Percentiles rank a stretch among this genome's conserved stretches.
Evolutionary conservation across 805 yeast species (phyloP).

Genomic region (Priceomyces medius): DNA sequence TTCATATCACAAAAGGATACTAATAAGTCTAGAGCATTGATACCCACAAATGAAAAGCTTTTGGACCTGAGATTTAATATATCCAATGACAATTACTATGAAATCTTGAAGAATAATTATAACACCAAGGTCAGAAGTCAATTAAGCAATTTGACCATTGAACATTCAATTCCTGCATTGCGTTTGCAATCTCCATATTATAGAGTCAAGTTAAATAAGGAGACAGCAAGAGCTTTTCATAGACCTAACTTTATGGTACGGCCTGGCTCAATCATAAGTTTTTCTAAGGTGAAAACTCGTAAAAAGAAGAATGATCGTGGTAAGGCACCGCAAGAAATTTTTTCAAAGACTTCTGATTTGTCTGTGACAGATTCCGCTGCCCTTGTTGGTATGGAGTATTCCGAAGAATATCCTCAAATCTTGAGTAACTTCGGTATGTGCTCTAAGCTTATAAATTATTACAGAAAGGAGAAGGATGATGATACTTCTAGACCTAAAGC

Average conservation of each 20-base stretch:
- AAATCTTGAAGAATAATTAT: constrained; percentile 76
- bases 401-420: constrained; percentile 83
- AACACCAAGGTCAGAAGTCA: constrained; percentile 91
- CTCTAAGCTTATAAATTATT: constrained; percentile 86
- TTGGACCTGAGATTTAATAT: constrained; percentile 68
- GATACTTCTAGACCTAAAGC: constrained; percentile 86
- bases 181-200: constrained; percentile 89
- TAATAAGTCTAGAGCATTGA: constrained; percentile 27
- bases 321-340: constrained; percentile 71
- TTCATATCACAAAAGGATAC: constrained; percentile 49
- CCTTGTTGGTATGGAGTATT: constrained; percentile 78
- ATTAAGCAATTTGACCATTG: constrained; percentile 84
- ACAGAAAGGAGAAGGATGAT: constrained; percentile 76
- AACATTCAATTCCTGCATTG: constrained; percentile 86
- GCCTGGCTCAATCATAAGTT: constrained; percentile 74
- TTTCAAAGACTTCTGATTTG: constrained; percentile 68
- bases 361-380: constrained; percentile 82
- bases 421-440: constrained; percentile 95
- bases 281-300: constrained; percentile 70
- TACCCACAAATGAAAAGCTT: constrained; percentile 55
- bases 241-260: constrained; percentile 72
- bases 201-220: constrained; percentile 68
- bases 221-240: constrained; percentile 75
- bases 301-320: constrained; percentile 90
- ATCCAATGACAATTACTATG: constrained; percentile 87